These are phyloP conservation scores for Fraxinus velutina DNA, from an alignment of 305 asterid genomes.

Conservation along the genomic window DNA sequence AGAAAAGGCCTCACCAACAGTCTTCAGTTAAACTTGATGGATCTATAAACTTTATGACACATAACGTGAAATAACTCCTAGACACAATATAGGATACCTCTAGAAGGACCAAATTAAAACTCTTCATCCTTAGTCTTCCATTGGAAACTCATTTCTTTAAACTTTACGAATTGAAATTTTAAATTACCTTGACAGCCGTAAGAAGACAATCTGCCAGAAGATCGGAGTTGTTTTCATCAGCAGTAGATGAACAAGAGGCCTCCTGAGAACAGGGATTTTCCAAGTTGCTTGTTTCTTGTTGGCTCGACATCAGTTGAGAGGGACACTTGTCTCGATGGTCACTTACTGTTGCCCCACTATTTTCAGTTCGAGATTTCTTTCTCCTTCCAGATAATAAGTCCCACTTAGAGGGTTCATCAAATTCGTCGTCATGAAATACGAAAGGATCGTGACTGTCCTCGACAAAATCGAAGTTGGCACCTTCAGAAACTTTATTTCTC, in stretches of 20 bases:
- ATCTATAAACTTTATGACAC: not conserved
- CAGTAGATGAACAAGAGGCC: slow-evolving; percentile 52
- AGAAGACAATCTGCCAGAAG: slow-evolving; percentile 87
- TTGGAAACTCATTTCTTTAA: slow-evolving; percentile 3
- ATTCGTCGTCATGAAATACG: slow-evolving; percentile 66
- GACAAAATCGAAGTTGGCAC: slow-evolving; percentile 24
- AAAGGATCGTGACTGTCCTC: slow-evolving; percentile 71
- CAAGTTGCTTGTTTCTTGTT: slow-evolving; percentile 49
- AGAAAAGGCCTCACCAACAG: not conserved
- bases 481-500: slow-evolving; percentile 22
- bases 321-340: slow-evolving; percentile 30
- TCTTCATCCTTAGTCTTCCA: not conserved
- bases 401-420: slow-evolving; percentile 83
- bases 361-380: slow-evolving; percentile 35
- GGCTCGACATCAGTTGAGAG: slow-evolving; percentile 35
- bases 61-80: not conserved
- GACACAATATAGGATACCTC: not conserved
- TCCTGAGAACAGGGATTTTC: slow-evolving; percentile 43
- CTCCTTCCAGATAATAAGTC: slow-evolving; percentile 60
- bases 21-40: not conserved
- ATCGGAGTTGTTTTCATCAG: slow-evolving; percentile 45
- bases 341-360: slow-evolving; percentile 30
- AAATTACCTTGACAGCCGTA: slow-evolving; percentile 75
- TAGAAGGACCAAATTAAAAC: not conserved
- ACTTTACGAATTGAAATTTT: slow-evolving; percentile 8